Percentiles rank a stretch among this genome's conserved stretches.
These are phyloP conservation scores for Aquilaria yunnanensis DNA, from an alignment of 345 rosid genomes.

Conservation along the genomic window DNA sequence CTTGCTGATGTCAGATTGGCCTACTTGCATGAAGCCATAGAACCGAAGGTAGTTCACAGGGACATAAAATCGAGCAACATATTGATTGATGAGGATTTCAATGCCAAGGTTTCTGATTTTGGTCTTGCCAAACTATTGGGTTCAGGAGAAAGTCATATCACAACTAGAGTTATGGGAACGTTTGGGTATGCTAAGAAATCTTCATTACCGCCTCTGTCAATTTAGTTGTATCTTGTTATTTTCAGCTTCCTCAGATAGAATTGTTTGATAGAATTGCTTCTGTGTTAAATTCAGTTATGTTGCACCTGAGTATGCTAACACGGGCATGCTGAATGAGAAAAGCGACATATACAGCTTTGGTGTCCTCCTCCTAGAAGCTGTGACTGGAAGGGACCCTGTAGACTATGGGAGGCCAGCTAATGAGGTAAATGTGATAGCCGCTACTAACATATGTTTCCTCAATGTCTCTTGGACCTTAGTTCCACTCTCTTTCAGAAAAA, in stretches of 20 bases:
- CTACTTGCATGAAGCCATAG: constrained; percentile 96
- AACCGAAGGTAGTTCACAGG: constrained; percentile 93
- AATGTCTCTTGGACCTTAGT: background rate
- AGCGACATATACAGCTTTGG: constrained; percentile 98
- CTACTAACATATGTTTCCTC: background rate
- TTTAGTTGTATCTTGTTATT: constrained; percentile 2
- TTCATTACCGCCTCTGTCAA: constrained; percentile 7
- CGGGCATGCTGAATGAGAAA: constrained; percentile 89
- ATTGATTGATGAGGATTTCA: constrained; percentile 77
- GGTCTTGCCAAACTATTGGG: constrained; percentile 94
- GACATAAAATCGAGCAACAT: constrained; percentile 98
- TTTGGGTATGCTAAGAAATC: constrained; percentile 60
- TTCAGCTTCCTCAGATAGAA: constrained; percentile 2
- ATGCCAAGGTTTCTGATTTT: constrained; percentile 94
- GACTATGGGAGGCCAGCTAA: constrained; percentile 87
- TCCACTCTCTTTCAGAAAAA: background rate
- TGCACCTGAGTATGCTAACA: constrained; percentile 94
- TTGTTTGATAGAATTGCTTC: background rate
- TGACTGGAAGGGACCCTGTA: constrained; percentile 95
- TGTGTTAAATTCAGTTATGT: constrained; percentile 62
- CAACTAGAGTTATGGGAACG: constrained; percentile 98
- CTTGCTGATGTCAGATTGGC: constrained; percentile 64
- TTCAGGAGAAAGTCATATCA: constrained; percentile 87
- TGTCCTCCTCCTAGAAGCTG: constrained; percentile 81
- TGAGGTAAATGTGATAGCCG: constrained; percentile 39